phyloP scores from a whole-genome alignment of 345 rosid species.

The Eucalyptus cladocalyx region DNA sequence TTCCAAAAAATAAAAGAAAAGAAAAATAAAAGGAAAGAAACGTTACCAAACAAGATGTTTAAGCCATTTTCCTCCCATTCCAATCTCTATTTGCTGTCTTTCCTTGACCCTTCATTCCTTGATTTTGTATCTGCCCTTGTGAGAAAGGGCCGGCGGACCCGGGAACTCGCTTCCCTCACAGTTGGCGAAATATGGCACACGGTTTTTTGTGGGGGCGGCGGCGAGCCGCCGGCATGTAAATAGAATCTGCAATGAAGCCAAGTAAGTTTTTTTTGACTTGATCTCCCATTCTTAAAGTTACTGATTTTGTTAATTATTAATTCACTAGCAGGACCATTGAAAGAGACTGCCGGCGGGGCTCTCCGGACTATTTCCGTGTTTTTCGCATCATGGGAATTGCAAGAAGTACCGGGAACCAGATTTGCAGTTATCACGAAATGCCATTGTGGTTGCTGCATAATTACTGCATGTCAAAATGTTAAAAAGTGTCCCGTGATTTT shows the following conservation, averaged over 20 bases:
- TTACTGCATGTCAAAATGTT: too few relatives aligned
- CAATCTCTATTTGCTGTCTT: background rate
- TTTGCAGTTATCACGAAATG: background rate
- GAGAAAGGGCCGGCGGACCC: background rate
- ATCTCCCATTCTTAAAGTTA: background rate
- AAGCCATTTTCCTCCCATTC: background rate
- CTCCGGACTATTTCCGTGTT: too few relatives aligned
- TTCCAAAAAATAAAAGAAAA: rapidly evolving
- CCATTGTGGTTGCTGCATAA: background rate
- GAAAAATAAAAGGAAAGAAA: too few relatives aligned
- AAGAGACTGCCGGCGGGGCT: too few relatives aligned
- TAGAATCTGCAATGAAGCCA: background rate
- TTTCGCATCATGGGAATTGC: background rate
- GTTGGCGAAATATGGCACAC: background rate
- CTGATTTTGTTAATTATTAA: background rate
- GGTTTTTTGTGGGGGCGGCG: background rate
- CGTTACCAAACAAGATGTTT: too few relatives aligned
- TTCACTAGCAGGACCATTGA: background rate
- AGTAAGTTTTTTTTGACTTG: background rate
- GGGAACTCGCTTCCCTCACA: background rate
- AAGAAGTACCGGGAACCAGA: background rate
- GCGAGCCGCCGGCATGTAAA: background rate
- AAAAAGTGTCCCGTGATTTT: background rate
- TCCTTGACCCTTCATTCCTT: background rate
- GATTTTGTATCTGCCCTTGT: too few relatives aligned